Conservation (phyloP, 768 basidiomycete genomes). For the Russula olivacea region DNA sequence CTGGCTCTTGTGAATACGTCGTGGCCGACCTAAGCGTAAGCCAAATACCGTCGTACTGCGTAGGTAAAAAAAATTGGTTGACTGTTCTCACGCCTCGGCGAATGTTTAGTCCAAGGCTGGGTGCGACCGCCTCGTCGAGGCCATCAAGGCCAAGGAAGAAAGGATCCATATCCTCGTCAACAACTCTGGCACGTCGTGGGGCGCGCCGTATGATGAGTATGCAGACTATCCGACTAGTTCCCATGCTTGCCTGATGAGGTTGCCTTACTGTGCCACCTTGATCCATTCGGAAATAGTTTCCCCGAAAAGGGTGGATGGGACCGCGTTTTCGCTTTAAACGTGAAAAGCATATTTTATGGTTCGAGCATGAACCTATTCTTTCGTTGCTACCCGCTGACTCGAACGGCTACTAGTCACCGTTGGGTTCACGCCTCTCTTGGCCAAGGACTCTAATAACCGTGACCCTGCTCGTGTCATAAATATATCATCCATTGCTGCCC, state of each 20-base stretch:
- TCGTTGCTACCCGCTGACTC: neutral
- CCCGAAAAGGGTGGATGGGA: slow-evolving; percentile 87
- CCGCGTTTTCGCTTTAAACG: slow-evolving; percentile 73
- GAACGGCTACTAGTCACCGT: slow-evolving; percentile 46
- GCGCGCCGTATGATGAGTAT: slow-evolving; percentile 53
- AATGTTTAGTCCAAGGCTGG: slow-evolving; percentile 61
- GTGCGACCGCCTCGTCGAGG: slow-evolving; percentile 62
- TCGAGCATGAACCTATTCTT: slow-evolving; percentile 27
- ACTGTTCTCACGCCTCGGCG: neutral
- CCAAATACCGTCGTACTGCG: slow-evolving; percentile 14
- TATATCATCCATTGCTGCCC: slow-evolving; percentile 65
- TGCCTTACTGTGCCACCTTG: neutral
- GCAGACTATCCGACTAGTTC: neutral
- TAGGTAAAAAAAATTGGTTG: neutral
- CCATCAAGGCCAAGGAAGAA: slow-evolving; percentile 61
- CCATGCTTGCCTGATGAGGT: neutral
- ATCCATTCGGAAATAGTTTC: slow-evolving; percentile 33
- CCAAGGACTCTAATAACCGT: slow-evolving; percentile 53
- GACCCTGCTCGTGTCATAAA: slow-evolving; percentile 79
- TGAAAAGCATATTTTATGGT: slow-evolving; percentile 83
- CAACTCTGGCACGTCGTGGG: slow-evolving; percentile 80
- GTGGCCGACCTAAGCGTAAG: slow-evolving; percentile 68
- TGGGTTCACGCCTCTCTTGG: slow-evolving; percentile 56
- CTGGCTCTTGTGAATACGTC: slow-evolving; percentile 65
- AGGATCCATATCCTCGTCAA: slow-evolving; percentile 81